A percentile compares a stretch with the other conserved stretches of the same genome.
Conservation (phyloP, 306 rosid genomes). For the Cicer bijugum region DNA sequence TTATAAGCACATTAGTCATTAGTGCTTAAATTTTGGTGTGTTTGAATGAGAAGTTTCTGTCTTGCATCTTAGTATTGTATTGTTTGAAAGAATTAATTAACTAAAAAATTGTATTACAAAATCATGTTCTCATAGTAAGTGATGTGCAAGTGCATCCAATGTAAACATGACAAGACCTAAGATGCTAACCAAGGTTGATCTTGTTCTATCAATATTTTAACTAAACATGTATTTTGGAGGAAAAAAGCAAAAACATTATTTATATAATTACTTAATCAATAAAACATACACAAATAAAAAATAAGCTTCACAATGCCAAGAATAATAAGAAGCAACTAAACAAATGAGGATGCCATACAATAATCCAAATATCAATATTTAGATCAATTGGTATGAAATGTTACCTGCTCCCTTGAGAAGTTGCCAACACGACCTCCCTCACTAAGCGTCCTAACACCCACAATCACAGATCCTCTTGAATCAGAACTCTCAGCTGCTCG, state of each 20-base stretch:
- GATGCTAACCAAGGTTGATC: neutral
- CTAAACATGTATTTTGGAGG: conserved; percentile 17
- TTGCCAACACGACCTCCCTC: conserved; percentile 99
- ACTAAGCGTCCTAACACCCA: conserved; percentile 97
- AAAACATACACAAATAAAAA: conserved; percentile 30
- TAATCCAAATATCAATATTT: conserved; percentile 14
- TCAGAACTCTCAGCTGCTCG: conserved; percentile 87
- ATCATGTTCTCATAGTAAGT: conserved; percentile 21
- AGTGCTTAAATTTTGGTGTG: conserved; percentile 20
- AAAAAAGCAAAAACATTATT: neutral
- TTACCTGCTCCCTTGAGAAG: conserved; percentile 98
- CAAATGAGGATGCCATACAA: conserved; percentile 4
- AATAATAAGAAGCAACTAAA: conserved; percentile 9
- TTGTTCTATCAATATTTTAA: conserved; percentile 26
- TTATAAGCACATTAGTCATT: neutral
- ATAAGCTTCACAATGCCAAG: conserved; percentile 29
- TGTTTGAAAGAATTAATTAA: conserved; percentile 10
- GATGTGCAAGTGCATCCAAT: neutral
- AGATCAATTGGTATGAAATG: conserved; percentile 23
- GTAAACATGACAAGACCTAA: neutral
- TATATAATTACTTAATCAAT: conserved; percentile 1
- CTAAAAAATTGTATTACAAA: neutral
- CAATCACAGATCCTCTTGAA: conserved; percentile 93
- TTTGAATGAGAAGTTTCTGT: conserved; percentile 20
- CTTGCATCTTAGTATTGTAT: conserved; percentile 14